Evolutionary conservation across 331 rosid species (phyloP), one percentile per base, ranked within the genome.

Genomic region (Cydonia oblonga): DNA sequence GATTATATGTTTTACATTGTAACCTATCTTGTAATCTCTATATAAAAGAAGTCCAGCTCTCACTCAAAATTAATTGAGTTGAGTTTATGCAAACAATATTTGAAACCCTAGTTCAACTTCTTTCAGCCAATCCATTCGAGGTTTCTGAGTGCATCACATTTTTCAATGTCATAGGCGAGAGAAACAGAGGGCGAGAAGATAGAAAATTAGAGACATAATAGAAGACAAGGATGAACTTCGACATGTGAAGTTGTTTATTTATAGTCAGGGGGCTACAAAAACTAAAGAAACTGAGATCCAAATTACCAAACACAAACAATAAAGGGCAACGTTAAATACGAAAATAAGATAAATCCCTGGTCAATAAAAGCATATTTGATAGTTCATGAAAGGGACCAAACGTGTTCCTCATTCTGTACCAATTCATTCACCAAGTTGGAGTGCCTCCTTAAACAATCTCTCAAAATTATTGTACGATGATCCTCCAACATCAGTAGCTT

Each of bases 391-490:
- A 38, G 5, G 46, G 46, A 38, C 15, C 46, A 35, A 38, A 38
- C 46, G 4, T 38, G 29, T 56, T 56, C 61, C 28, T 4, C 62
- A 2, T 56, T 5, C 57, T n/a, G 1, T 56, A 56, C 28, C 15
- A 38, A 59, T 8, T 59, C 35, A 59, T 25, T 8, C 35, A 25
- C 33, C 35, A 11, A 2, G 32, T 3, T 61, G 66, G 66, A 61
- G 66, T 28, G 40, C 22, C 35, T 87, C 82, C 72, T 59, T 76
- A 8, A 78, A 35, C 20, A 87, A 69, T 66, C 67, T 75, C 29
- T 77, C 74, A 80, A 85, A 88, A 74, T 83, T 58, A 57, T 52
- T 38, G 29, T 76, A 82, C 2, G 87, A 85, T 0, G 80, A 68
- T 20, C 88, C 88, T 14, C 76, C 85, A 5, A 73, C 15, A 20